Base-by-base conservation (phyloP, 169 alveolate species). In the Miamiensis avidus region DNA sequence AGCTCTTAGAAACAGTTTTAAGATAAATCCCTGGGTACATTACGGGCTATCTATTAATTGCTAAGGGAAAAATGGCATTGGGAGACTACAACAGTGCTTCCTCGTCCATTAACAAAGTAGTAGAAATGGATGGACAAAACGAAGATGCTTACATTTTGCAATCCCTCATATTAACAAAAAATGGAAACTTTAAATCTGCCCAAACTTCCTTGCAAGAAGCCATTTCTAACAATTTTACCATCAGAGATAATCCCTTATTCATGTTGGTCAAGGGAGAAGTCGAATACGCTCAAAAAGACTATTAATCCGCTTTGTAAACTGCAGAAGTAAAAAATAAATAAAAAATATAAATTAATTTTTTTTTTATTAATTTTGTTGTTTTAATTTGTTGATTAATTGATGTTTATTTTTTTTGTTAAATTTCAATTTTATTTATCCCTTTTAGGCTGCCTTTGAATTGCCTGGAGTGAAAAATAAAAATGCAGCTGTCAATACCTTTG, bases 241-340 rank as follows among this genome's bases (percentile, higher is more conserved):
- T 95, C 64, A 86, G 97, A 81, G 97, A 94, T 77, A 95, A 96
- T 82, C 96, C 98, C n/a, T 89, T 95, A 16, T 96, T 93, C 82
- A 89, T 95, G 96, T 87, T 95, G 25, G 93, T 96, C 74, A 96
- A 93, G 81, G 96, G 97, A 27, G 93, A 95, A 87, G 95, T 93
- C 29, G 97, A 94, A 81, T 87, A 89, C 89, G 78, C 82, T 64
- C 75, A 89, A 83, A 84, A 91, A 78, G 79, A 91, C 74, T 83
- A 87, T 87, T 69, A 82, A 88, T 84, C 87, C 82, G 91, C 98
- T n/a, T 76, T 86, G 78, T 75, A 89, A 77, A 90, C 92, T 74
- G 82, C 82, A 78, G 20, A 4, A 11, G 69, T 49, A 49, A 49
- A 49, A 49, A 49, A n/a, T n/a, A n/a, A n/a, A n/a, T n/a, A n/a